Base-by-base conservation (phyloP, 768 basidiomycete genomes). In the Gloeopeniophorella convolvens region DNA sequence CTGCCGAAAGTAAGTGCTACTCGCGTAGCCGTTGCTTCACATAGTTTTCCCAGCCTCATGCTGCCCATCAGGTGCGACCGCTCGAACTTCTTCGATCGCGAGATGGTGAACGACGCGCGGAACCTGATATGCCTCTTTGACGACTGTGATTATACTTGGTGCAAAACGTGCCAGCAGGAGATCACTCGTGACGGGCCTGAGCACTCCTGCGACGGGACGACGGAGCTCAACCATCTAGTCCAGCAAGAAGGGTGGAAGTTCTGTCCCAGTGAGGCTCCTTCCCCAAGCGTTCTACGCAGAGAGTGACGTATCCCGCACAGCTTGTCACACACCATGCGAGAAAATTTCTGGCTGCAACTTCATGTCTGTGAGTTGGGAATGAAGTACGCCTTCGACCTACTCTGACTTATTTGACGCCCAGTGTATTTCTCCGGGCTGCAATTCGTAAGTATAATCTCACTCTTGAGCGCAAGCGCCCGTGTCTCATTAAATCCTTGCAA, bases 391-490 rank as follows among this genome's bases (percentile, higher is more conserved):
- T 13, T 12, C 24, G 7, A 27, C 1, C 18, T 20, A 13, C 16
- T 28, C 23, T 42, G 32, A 23, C 35, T 20, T 16, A 32, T 23
- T 8, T 54, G 34, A 54, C 10, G 10, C 15, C 20, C 28, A 80
- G 79, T 80, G 77, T 57, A 72, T 74, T 31, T 68, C 77, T 3
- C 77, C 78, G 2, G 78, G 74, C 13, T 82, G 80, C 62, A 79
- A 80, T 55, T 70, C 73, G 63, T 64, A 34, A 45, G 61, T 54
- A n/a, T 15, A n/a, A n/a, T 31, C 10, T 4, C 2, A 18, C 28
- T 20, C n/a, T 28, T 39, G 24, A 30, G 26, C 15, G 0, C 2
- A 12, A 28, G 30, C 18, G 20, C n/a, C 13, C 23, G 28, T 54
- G 20, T 28, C 36, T 10, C 20, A 36, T 21, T 15, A 10, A 28